A percentile compares a stretch with the other conserved stretches of the same genome.
These are phyloP conservation scores for Epichloe gansuensis DNA, from an alignment of 2,329 filamentous ascomycete species.

Conservation along the genomic window DNA sequence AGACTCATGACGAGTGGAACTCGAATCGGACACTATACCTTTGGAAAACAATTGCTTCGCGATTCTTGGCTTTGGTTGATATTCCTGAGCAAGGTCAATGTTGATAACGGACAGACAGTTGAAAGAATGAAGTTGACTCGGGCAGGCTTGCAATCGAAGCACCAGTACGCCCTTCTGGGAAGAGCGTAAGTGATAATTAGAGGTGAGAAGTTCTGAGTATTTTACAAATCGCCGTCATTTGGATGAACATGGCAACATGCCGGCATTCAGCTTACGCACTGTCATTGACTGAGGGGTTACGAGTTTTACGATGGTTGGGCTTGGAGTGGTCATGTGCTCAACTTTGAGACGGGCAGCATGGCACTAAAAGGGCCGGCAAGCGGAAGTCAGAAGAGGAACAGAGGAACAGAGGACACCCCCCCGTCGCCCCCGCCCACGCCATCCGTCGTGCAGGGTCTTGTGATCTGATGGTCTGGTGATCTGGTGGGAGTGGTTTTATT, in stretches of 20 bases:
- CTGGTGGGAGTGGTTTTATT: too few relatives aligned
- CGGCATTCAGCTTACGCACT: neutral
- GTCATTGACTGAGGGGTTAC: too few relatives aligned
- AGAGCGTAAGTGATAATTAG: too few relatives aligned
- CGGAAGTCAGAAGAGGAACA: constrained; percentile 17
- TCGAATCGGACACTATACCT: too few relatives aligned
- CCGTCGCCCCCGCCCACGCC: neutral
- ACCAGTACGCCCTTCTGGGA: too few relatives aligned
- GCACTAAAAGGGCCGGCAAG: constrained; percentile 28
- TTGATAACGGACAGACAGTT: neutral
- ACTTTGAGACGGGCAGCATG: constrained; percentile 27
- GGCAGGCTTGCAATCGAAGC: too few relatives aligned
- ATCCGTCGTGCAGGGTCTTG: neutral
- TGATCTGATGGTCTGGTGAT: too few relatives aligned
- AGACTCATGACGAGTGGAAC: too few relatives aligned
- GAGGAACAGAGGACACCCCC: neutral
- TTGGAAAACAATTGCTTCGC: too few relatives aligned
- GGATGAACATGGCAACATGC: neutral
- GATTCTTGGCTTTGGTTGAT: neutral
- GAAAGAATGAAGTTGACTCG: too few relatives aligned
- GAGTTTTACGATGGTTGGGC: constrained; percentile 16
- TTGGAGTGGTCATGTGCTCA: constrained; percentile 33
- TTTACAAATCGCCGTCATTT: too few relatives aligned
- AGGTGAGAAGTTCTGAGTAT: too few relatives aligned
- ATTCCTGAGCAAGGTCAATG: neutral